Conservation (phyloP, 768 basidiomycete genomes). For the Strobilomyces echinocephalus region DNA sequence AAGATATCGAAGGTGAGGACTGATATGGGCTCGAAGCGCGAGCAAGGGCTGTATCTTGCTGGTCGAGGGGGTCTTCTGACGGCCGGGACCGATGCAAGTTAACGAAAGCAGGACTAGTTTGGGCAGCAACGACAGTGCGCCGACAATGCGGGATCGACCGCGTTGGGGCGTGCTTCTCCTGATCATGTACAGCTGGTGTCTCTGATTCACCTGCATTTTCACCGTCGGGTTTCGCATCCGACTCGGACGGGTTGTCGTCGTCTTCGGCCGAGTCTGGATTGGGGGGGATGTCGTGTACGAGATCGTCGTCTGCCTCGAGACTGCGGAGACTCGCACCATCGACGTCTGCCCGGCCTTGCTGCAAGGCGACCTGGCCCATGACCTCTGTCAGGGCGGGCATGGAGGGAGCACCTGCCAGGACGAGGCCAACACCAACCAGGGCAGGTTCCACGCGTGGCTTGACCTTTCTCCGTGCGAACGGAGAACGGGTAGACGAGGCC, state of each 20-base stretch:
- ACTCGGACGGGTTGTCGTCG: slow-evolving; percentile 44
- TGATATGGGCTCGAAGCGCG: slow-evolving; percentile 48
- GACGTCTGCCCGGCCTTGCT: slow-evolving; percentile 80
- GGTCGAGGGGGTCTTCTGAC: slow-evolving; percentile 73
- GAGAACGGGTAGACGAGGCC: slow-evolving; percentile 44
- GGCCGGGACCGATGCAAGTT: slow-evolving; percentile 48
- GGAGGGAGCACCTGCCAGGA: slow-evolving; percentile 72
- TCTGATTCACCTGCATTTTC: slow-evolving; percentile 18
- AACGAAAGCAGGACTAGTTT: slow-evolving; percentile 69
- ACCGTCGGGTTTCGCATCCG: slow-evolving; percentile 38
- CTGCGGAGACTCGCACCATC: slow-evolving; percentile 47
- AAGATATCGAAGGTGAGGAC: slow-evolving; percentile 67
- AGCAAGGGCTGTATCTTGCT: slow-evolving; percentile 45
- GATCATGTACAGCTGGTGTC: slow-evolving; percentile 4
- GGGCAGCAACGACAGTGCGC: slow-evolving; percentile 57
- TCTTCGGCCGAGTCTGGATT: slow-evolving; percentile 29
- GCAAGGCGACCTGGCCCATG: slow-evolving; percentile 79
- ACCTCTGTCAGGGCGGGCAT: slow-evolving; percentile 71
- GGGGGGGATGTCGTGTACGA: slow-evolving; percentile 26
- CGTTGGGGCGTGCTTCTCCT: slow-evolving; percentile 12
- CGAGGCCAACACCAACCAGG: slow-evolving; percentile 77
- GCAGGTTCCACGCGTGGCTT: slow-evolving; percentile 70
- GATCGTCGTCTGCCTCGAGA: slow-evolving; percentile 42
- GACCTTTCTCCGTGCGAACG: slow-evolving; percentile 57
- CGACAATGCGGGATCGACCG: slow-evolving; percentile 30